Conservation (phyloP, 2,329 filamentous ascomycete genomes). For the Teratosphaeria gauchensis region DNA sequence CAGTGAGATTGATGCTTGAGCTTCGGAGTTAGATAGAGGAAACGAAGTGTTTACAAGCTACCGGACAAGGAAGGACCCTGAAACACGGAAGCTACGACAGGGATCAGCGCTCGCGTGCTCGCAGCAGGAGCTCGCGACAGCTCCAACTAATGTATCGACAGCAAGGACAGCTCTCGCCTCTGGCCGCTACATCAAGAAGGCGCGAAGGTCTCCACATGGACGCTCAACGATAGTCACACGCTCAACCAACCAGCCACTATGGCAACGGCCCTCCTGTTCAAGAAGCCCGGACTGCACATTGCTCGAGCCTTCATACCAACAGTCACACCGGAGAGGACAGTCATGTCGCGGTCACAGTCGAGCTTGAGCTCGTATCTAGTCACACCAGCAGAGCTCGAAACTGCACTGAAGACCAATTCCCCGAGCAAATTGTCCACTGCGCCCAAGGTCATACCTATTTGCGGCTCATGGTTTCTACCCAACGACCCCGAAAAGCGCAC, state of each 20-base stretch:
- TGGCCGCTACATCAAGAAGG: neutral
- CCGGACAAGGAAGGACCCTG: slow-evolving; percentile 3
- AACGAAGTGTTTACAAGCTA: neutral
- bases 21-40: neutral
- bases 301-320: slow-evolving; percentile 9
- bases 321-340: slow-evolving; percentile 10
- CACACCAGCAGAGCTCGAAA: slow-evolving; percentile 69
- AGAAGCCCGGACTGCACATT: slow-evolving; percentile 1
- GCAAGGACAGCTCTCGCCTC: neutral
- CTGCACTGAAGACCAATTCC: slow-evolving; percentile 74
- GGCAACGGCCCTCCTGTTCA: slow-evolving; percentile 10
- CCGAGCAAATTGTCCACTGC: slow-evolving; percentile 69
- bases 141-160: neutral
- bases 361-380: slow-evolving; percentile 74
- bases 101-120: neutral
- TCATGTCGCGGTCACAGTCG: slow-evolving; percentile 26
- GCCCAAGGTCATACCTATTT: slow-evolving; percentile 77
- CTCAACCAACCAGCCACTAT: neutral
- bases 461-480: slow-evolving; percentile 91
- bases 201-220: neutral
- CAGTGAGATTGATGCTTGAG: neutral
- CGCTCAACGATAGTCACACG: neutral
- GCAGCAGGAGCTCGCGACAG: no score
- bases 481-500: slow-evolving; percentile 68
- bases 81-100: neutral